Percentiles rank a stretch among this genome's conserved stretches.
Conservation (phyloP, 1,139 yeast genomes). For the Protomyces gravidus region DNA sequence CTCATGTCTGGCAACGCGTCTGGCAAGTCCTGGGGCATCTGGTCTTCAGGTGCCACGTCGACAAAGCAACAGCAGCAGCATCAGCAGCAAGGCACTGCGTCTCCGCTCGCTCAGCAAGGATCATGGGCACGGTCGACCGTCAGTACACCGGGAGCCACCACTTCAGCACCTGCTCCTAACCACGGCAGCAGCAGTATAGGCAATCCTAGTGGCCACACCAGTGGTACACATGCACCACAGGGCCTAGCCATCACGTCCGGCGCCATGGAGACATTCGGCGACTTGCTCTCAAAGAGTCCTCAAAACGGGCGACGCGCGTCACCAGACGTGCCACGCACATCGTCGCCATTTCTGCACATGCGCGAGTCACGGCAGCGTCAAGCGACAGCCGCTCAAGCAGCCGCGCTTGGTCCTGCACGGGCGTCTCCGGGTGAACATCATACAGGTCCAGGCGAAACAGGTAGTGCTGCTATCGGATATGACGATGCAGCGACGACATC, state of each 20-base stretch:
- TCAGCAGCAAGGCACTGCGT: neutral
- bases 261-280: slow-evolving; percentile 14
- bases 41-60: neutral
- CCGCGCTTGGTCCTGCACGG: slow-evolving; percentile 12
- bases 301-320: slow-evolving; percentile 25
- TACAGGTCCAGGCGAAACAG: neutral
- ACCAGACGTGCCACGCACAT: slow-evolving; percentile 16
- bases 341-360: slow-evolving; percentile 14
- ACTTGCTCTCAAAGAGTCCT: slow-evolving; percentile 19
- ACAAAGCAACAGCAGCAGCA: too few species aligned
- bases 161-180: neutral
- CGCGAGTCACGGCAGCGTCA: slow-evolving; percentile 14
- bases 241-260: slow-evolving; percentile 2
- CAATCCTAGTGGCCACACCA: neutral
- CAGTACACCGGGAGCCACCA: neutral
- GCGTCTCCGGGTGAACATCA: slow-evolving; percentile 18
- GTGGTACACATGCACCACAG: neutral
- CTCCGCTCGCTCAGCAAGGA: neutral
- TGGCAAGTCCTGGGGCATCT: slow-evolving; percentile 1
- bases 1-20: neutral
- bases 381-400: slow-evolving; percentile 26
- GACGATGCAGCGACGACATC: slow-evolving; percentile 2
- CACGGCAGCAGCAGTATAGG: neutral
- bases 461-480: slow-evolving; percentile 9
- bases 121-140: neutral